These are phyloP conservation scores for Phytophthora podocarpi DNA, from an alignment of 352 stramenopile species.

Conservation along the genomic window DNA sequence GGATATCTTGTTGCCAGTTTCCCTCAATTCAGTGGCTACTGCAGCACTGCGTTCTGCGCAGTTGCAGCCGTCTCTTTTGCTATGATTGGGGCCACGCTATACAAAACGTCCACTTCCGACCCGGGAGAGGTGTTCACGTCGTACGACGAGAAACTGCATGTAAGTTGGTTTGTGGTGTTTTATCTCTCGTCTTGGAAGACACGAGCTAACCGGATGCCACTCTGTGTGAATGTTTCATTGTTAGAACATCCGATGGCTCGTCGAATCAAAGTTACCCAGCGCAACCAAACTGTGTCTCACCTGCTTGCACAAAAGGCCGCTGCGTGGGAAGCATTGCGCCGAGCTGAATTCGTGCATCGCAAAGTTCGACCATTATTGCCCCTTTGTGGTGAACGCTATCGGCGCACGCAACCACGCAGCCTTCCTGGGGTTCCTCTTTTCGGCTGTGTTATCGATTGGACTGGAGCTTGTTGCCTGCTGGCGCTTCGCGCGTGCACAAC, in stretches of 20 bases:
- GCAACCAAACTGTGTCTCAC: conserved; percentile 82
- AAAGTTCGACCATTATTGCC: conserved; percentile 88
- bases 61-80: conserved; percentile 27
- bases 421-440: conserved; percentile 94
- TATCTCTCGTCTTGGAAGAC: neutral
- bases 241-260: conserved; percentile 69
- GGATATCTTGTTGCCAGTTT: conserved; percentile 62
- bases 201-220: neutral
- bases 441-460: conserved; percentile 58
- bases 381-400: conserved; percentile 93
- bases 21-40: conserved; percentile 36
- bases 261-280: conserved; percentile 76
- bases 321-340: conserved; percentile 81
- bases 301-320: conserved; percentile 73
- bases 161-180: conserved; percentile 26
- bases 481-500: conserved; percentile 44
- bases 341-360: conserved; percentile 82
- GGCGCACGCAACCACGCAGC: conserved; percentile 93
- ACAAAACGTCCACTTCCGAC: conserved; percentile 57
- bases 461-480: conserved; percentile 54
- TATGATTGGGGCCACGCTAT: conserved; percentile 57
- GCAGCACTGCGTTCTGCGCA: conserved; percentile 38
- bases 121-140: conserved; percentile 68
- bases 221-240: neutral
- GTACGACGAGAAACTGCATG: conserved; percentile 69